Evolutionary conservation across 306 rosid species (phyloP).

Genomic region (Clitoria ternatea): DNA sequence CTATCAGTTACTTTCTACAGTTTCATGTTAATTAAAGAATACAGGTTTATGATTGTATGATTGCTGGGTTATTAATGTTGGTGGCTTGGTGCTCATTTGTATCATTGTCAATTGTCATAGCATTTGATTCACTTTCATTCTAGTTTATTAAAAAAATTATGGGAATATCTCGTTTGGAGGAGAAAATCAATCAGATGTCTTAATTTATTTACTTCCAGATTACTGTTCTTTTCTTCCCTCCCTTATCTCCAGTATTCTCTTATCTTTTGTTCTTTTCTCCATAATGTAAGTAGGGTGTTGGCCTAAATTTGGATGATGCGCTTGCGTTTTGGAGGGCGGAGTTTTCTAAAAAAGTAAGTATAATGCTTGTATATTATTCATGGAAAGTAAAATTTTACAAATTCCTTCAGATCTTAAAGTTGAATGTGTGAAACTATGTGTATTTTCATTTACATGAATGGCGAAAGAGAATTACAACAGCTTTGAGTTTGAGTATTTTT

Average conservation of each 20-base stretch:
- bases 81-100: background rate
- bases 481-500: background rate
- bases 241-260: background rate
- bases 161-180: background rate
- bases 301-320: conserved; percentile 90
- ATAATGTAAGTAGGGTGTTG: conserved; percentile 64
- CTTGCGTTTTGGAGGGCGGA: conserved; percentile 94
- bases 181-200: conserved; percentile 4
- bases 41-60: background rate
- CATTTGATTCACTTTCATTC: background rate
- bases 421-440: background rate
- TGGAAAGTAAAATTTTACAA: background rate
- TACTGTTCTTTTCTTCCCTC: background rate
- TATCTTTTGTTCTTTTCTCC: conserved; percentile 11
- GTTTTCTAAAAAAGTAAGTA: conserved; percentile 75
- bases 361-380: conserved; percentile 3
- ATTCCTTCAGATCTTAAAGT: conserved; percentile 9
- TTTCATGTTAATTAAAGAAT: background rate
- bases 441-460: conserved; percentile 5
- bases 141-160: background rate
- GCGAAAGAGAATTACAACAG: background rate
- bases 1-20: background rate
- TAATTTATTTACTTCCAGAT: background rate
- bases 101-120: background rate
- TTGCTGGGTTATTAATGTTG: background rate